Percentiles rank a stretch among this genome's conserved stretches.
These are phyloP conservation scores for Alloteropsis semialata DNA, from an alignment of 176 grass and related monocot genomes.

Conservation along the genomic window DNA sequence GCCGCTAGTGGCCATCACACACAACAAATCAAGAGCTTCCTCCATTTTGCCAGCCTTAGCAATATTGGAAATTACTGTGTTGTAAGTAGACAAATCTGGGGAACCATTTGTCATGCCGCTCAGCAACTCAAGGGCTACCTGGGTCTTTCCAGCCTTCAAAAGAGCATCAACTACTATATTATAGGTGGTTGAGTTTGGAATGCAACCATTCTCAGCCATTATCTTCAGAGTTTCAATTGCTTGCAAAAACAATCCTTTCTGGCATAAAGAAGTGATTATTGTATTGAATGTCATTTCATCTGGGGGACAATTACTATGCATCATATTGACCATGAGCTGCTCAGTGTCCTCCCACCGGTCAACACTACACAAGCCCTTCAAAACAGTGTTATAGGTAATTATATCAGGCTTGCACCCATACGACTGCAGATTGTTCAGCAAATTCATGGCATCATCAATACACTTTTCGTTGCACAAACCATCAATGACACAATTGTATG, in stretches of 20 bases:
- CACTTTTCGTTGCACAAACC: slow-evolving; percentile 52
- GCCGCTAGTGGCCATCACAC: slow-evolving; percentile 37
- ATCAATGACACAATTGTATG: slow-evolving; percentile 52
- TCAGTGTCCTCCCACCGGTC: slow-evolving; percentile 29
- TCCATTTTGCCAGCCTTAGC: slow-evolving; percentile 35
- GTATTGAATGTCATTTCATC: slow-evolving; percentile 29
- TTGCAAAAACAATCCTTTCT: slow-evolving; percentile 30
- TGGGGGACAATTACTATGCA: slow-evolving; percentile 1
- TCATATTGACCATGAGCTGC: slow-evolving; percentile 29
- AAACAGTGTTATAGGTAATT: slow-evolving; percentile 50
- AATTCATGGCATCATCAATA: slow-evolving; percentile 42
- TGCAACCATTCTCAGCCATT: slow-evolving; percentile 30
- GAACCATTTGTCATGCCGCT: background rate
- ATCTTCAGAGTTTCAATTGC: slow-evolving; percentile 30
- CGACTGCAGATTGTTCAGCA: slow-evolving; percentile 32
- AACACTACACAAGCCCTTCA: slow-evolving; percentile 22
- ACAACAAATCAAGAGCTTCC: slow-evolving; percentile 52
- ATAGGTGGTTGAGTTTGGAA: slow-evolving; percentile 23
- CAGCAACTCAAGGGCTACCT: slow-evolving; percentile 17
- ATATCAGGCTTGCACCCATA: slow-evolving; percentile 47
- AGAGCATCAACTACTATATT: slow-evolving; percentile 25
- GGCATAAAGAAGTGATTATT: slow-evolving; percentile 18
- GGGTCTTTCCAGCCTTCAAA: slow-evolving; percentile 18
- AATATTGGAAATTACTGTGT: slow-evolving; percentile 36
- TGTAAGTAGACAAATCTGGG: slow-evolving; percentile 38